These are phyloP conservation scores for Candida maris DNA, from an alignment of 805 yeast species.

Conservation along the genomic window DNA sequence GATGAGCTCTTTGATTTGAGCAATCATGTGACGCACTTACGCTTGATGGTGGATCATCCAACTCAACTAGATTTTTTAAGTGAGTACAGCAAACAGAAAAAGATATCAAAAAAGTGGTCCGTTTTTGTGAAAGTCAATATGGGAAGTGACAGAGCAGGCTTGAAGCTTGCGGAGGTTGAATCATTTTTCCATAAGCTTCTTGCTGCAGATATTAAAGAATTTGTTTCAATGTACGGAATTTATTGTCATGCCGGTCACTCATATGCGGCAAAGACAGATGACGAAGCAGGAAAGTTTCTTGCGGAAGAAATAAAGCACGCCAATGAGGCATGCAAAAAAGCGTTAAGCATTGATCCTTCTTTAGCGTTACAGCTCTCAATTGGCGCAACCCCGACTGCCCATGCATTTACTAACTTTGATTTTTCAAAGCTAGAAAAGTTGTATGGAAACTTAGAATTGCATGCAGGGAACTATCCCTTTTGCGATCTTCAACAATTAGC, in stretches of 20 bases:
- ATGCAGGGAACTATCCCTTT: conserved; percentile 77
- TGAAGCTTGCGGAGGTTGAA: conserved; percentile 30
- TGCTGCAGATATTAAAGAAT: conserved; percentile 19
- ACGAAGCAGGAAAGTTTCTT: conserved; percentile 46
- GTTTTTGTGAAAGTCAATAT: conserved; percentile 64
- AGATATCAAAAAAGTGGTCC: conserved; percentile 46
- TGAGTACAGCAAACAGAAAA: conserved; percentile 30
- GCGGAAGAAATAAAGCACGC: conserved; percentile 57
- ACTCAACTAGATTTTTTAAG: conserved; percentile 52
- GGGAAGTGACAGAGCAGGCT: conserved; percentile 74
- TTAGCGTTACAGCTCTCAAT: conserved; percentile 54
- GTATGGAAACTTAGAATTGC: conserved; percentile 55
- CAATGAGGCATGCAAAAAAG: conserved; percentile 46
- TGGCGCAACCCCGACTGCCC: conserved; percentile 82
- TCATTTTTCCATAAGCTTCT: conserved; percentile 33
- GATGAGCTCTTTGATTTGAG: conserved; percentile 45
- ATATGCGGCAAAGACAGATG: conserved; percentile 44
- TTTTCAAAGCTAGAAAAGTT: conserved; percentile 14
- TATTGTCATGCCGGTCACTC: conserved; percentile 83
- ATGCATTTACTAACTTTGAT: conserved; percentile 41
- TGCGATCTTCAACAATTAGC: conserved; percentile 77
- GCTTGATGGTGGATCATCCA: conserved; percentile 58
- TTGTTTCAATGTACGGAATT: conserved; percentile 56
- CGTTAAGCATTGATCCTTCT: conserved; percentile 34
- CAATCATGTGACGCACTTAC: conserved; percentile 39